A percentile compares a stretch with the other conserved stretches of the same genome.
phyloP scores from a whole-genome alignment of 768 basidiomycete genomes.

The Tylopilus sp. region DNA sequence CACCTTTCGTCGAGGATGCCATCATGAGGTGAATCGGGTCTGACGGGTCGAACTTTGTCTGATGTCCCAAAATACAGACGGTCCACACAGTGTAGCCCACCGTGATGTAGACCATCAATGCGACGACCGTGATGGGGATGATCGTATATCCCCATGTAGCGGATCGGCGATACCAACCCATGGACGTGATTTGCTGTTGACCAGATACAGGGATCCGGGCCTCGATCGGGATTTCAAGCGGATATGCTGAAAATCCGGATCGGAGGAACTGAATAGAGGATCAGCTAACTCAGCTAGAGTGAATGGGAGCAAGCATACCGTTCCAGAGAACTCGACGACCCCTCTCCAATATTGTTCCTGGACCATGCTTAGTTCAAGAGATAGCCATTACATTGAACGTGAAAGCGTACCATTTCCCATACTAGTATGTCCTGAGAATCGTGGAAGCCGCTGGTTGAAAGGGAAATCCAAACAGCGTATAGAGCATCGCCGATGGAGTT shows the following conservation, averaged over 20 bases:
- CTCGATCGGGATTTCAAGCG: neutral
- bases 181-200: neutral
- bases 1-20: too few species aligned
- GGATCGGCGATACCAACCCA: constrained; percentile 1
- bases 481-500: constrained; percentile 21
- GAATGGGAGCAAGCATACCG: constrained; percentile 2
- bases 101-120: constrained; percentile 1
- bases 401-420: constrained; percentile 1
- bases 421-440: too few species aligned
- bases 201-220: neutral
- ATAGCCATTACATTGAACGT: too few species aligned
- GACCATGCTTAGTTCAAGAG: too few species aligned
- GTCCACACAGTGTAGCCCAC: constrained; percentile 7
- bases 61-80: too few species aligned
- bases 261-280: neutral
- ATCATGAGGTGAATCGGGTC: too few species aligned
- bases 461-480: constrained; percentile 7
- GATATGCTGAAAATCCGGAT: constrained; percentile 7
- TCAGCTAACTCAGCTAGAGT: too few species aligned
- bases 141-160: constrained; percentile 1
- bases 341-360: constrained; percentile 17
- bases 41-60: too few species aligned
- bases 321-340: constrained; percentile 17
- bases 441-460: neutral
- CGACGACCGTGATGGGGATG: constrained; percentile 3